These are phyloP conservation scores for Trichophyton mentagrophytes DNA, from an alignment of 2,329 filamentous ascomycete genomes.

Conservation along the genomic window DNA sequence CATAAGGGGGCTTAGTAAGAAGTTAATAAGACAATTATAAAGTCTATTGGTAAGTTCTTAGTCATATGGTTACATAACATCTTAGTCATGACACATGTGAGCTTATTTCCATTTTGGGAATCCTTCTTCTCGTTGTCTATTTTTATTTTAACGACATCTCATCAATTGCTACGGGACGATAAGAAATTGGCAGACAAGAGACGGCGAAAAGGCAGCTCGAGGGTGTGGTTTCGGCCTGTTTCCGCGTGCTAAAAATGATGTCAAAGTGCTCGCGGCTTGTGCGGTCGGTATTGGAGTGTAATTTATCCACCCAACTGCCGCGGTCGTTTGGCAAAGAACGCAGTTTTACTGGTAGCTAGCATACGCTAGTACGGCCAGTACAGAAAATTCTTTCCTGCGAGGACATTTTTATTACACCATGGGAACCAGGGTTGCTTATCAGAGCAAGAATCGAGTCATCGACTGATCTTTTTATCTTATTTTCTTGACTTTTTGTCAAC, in stretches of 20 bases:
- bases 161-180: neutral
- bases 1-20: neutral
- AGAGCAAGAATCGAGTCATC: constrained; percentile 1
- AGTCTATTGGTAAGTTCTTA: neutral
- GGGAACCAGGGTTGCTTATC: neutral
- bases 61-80: neutral
- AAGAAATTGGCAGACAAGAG: neutral
- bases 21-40: neutral
- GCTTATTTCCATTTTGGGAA: neutral
- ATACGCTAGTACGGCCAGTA: neutral
- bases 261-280: neutral
- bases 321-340: neutral
- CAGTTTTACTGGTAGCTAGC: neutral
- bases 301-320: constrained; percentile 1
- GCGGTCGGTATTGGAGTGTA: neutral
- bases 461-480: neutral
- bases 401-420: neutral
- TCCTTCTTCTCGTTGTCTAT: no score
- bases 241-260: neutral
- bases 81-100: neutral
- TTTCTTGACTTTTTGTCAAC: neutral
- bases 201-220: neutral
- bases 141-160: constrained; percentile 2
- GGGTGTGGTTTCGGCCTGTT: neutral
- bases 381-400: neutral